These are phyloP conservation scores for Rosellinia necatrix DNA, from an alignment of 2,329 filamentous ascomycete species.

Conservation along the genomic window DNA sequence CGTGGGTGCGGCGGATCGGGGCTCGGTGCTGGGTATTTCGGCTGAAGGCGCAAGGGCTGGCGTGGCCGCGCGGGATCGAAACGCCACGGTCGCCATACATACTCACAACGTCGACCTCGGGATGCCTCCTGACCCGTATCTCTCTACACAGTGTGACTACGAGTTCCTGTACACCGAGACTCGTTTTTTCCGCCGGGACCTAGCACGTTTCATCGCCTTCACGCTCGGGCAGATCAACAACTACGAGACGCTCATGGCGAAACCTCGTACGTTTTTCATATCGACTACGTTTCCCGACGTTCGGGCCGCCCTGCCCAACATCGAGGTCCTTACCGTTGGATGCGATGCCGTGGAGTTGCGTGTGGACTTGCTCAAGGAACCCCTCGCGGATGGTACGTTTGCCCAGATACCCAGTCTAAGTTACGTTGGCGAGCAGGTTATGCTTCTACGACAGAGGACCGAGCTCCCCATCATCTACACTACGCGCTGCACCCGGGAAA, in stretches of 20 bases:
- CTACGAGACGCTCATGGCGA: conserved; percentile 77
- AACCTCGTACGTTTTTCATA: conserved; percentile 80
- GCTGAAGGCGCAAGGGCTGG: conserved; percentile 61
- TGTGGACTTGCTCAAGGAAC: conserved; percentile 79
- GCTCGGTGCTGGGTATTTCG: conserved; percentile 70
- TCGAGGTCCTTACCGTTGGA: conserved; percentile 86
- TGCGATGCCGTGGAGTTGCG: conserved; percentile 85
- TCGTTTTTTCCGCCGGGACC: conserved; percentile 73
- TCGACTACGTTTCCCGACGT: conserved; percentile 90
- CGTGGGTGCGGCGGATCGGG: conserved; percentile 58
- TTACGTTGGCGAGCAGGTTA: conserved; percentile 85
- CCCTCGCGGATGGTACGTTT: conserved; percentile 63
- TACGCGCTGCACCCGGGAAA: conserved; percentile 79
- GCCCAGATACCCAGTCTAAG: conserved; percentile 74
- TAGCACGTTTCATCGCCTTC: conserved; percentile 79
- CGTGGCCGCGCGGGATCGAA: conserved; percentile 61
- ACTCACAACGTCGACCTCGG: conserved; percentile 75
- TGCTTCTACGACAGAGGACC: conserved; percentile 80
- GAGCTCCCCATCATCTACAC: conserved; percentile 92
- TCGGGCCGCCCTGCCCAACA: conserved; percentile 77
- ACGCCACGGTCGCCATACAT: conserved; percentile 71
- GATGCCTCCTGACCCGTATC: conserved; percentile 67
- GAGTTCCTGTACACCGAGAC: conserved; percentile 81
- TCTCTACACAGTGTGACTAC: conserved; percentile 77
- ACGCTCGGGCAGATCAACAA: conserved; percentile 78